These are phyloP conservation scores for Tulasnella sp. DNA, from an alignment of 768 basidiomycete species.

Conservation along the genomic window DNA sequence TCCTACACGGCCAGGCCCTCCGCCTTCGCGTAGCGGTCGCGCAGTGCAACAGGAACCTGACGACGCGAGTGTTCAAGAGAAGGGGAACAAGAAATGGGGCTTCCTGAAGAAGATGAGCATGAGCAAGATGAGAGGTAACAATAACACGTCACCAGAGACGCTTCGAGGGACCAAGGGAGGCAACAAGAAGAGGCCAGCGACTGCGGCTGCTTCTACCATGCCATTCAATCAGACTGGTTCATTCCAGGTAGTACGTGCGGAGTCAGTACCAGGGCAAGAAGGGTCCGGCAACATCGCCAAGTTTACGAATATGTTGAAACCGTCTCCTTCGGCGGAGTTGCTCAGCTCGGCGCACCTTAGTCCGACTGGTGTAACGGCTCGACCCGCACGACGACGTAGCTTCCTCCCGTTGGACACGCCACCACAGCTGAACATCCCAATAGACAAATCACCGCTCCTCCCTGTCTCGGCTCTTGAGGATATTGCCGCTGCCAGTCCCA, in stretches of 20 bases:
- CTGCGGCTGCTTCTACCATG: not conserved
- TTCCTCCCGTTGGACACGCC: slow-evolving; percentile 79
- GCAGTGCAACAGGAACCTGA: not conserved
- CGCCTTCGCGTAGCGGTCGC: slow-evolving; percentile 1
- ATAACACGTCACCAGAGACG: not conserved
- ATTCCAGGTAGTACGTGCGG: not conserved
- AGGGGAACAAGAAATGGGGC: slow-evolving; percentile 77
- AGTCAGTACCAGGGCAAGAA: not conserved
- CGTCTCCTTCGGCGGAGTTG: not conserved
- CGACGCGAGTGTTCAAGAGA: not conserved
- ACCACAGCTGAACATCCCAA: slow-evolving; percentile 46
- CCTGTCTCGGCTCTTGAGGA: slow-evolving; percentile 22
- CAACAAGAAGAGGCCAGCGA: slow-evolving; percentile 1
- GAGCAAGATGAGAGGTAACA: slow-evolving; percentile 59
- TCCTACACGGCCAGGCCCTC: not conserved
- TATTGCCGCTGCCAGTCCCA: not conserved
- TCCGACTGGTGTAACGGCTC: slow-evolving; percentile 20
- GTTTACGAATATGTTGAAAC: not conserved
- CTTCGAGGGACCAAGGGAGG: not conserved
- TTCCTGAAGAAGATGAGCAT: slow-evolving; percentile 97
- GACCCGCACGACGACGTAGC: slow-evolving; percentile 65
- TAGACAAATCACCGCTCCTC: slow-evolving; percentile 53
- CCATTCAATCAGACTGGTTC: no score
- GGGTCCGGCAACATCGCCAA: not conserved
- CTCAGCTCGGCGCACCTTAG: not conserved